Percentiles rank a stretch among this genome's conserved stretches.
These are phyloP conservation scores for Cladosporium austrohemisphaericum DNA, from an alignment of 2,329 filamentous ascomycete species.

Conservation along the genomic window DNA sequence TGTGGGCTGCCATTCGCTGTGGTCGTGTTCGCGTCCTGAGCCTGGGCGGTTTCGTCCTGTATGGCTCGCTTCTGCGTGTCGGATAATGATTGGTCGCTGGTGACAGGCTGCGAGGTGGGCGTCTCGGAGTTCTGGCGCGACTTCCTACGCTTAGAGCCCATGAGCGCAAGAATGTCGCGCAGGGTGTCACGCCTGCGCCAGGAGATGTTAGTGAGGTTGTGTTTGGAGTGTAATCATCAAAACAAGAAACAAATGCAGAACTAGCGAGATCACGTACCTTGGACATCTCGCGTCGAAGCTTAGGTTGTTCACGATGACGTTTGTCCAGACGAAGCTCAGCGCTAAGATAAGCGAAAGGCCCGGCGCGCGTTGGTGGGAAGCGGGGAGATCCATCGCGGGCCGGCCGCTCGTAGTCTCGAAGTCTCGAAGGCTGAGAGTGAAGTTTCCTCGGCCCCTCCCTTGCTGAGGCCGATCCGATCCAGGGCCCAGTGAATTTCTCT, in stretches of 20 bases:
- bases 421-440: no score
- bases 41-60: not conserved
- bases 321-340: not conserved
- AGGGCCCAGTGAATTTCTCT: no score
- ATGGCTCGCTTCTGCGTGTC: conserved; percentile 12
- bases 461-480: no score
- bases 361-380: no score
- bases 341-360: no score
- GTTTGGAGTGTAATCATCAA: not conserved
- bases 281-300: conserved; percentile 8
- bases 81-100: conserved; percentile 7
- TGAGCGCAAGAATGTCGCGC: conserved; percentile 9
- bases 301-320: not conserved
- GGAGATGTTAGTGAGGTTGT: not conserved
- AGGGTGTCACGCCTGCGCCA: conserved; percentile 5
- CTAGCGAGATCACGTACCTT: not conserved
- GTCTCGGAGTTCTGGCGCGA: conserved; percentile 13
- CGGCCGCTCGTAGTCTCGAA: no score
- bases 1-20: not conserved
- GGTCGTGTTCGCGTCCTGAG: not conserved
- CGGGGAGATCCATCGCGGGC: no score
- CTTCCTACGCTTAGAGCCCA: conserved; percentile 14
- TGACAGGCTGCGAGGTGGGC: not conserved
- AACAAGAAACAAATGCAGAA: not conserved
- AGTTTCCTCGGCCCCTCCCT: not conserved